Conservation (phyloP, 306 rosid genomes). For the Lagenaria siceraria region DNA sequence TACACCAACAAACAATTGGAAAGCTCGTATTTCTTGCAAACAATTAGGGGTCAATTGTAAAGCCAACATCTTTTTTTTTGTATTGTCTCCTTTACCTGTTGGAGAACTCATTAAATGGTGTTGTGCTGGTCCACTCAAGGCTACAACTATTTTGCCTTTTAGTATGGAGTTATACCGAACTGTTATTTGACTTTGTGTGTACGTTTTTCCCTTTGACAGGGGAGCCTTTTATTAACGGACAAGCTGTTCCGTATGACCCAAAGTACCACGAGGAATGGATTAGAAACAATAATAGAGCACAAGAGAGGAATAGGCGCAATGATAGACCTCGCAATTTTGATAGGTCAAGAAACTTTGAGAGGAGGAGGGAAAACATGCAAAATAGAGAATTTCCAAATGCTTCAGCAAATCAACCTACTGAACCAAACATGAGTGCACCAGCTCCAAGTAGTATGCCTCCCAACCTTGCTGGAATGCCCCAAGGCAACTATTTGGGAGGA, state of each 20-base stretch:
- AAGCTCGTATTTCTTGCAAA: neutral
- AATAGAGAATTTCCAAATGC: conserved; percentile 51
- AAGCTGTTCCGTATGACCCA: conserved; percentile 90
- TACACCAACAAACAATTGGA: neutral
- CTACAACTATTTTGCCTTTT: neutral
- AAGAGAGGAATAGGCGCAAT: conserved; percentile 89
- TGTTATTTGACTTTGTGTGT: neutral
- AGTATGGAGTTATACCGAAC: neutral
- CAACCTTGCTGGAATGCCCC: neutral
- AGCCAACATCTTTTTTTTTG: neutral
- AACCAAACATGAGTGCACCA: conserved; percentile 17
- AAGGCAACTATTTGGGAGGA: neutral
- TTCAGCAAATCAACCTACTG: conserved; percentile 14
- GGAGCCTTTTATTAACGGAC: conserved; percentile 90
- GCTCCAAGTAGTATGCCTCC: conserved; percentile 11
- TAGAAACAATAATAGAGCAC: conserved; percentile 84
- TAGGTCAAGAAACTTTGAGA: conserved; percentile 75
- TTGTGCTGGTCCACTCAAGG: neutral
- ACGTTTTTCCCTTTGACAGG: conserved; percentile 37
- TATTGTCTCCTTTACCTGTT: neutral
- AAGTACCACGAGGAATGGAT: conserved; percentile 93
- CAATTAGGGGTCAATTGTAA: neutral
- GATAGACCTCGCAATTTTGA: conserved; percentile 79
- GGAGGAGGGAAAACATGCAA: conserved; percentile 54
- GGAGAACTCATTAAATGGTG: neutral